phyloP scores from a whole-genome alignment of 2,329 filamentous ascomycete genomes.

The Colletotrichum viniferum region DNA sequence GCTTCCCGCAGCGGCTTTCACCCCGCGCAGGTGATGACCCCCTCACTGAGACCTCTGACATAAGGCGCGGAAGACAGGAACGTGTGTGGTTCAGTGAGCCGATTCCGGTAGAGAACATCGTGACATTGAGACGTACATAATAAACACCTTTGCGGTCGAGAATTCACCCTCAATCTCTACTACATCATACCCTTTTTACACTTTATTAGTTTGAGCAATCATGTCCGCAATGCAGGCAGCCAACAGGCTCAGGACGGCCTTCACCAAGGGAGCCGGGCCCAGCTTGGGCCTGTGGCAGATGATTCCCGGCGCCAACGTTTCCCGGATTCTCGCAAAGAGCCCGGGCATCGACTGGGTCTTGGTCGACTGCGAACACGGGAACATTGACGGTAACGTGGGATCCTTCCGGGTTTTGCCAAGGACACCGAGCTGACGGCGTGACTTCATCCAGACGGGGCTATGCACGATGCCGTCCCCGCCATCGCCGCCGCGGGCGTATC shows the following conservation, averaged over 20 bases:
- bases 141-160: neutral
- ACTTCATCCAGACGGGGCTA: constrained; percentile 42
- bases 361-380: constrained; percentile 60
- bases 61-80: neutral
- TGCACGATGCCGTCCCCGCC: constrained; percentile 59
- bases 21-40: neutral
- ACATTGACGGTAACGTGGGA: constrained; percentile 51
- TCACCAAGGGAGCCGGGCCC: constrained; percentile 48
- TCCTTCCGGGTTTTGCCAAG: neutral
- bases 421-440: neutral
- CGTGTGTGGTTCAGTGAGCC: neutral
- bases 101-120: neutral
- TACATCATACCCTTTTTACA: neutral
- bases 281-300: constrained; percentile 68
- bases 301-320: constrained; percentile 64
- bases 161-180: neutral
- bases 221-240: constrained; percentile 43
- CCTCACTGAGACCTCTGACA: neutral
- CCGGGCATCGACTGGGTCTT: constrained; percentile 71
- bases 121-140: neutral
- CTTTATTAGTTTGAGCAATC: neutral
- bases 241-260: constrained; percentile 54
- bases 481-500: constrained; percentile 51
- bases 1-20: neutral
- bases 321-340: constrained; percentile 62